Conservation (phyloP, 2,329 filamentous ascomycete species). For the Fusarium haematococcum region DNA sequence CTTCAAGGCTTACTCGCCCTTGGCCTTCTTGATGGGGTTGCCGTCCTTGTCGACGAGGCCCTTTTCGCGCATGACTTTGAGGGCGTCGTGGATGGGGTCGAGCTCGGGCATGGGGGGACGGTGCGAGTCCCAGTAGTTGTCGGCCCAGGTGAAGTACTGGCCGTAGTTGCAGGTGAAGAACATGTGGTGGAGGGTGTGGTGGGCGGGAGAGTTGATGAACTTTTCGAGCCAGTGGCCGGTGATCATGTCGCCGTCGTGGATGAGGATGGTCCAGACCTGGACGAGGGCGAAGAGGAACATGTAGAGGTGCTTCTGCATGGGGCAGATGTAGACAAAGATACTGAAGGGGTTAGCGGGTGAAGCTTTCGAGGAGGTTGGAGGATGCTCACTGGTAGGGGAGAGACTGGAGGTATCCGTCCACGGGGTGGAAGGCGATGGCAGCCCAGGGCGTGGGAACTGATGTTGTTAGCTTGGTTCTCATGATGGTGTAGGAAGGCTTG, state of each 20-base stretch:
- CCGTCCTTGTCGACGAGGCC: slow-evolving; percentile 58
- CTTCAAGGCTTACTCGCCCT: slow-evolving; percentile 40
- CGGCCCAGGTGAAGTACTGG: slow-evolving; percentile 62
- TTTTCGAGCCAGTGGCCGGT: slow-evolving; percentile 59
- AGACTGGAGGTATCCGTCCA: slow-evolving; percentile 60
- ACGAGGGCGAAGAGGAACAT: slow-evolving; percentile 57
- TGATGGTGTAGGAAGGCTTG: neutral
- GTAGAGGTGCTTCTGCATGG: slow-evolving; percentile 60
- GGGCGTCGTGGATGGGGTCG: slow-evolving; percentile 58
- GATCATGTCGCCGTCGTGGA: slow-evolving; percentile 63
- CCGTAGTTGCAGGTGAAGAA: slow-evolving; percentile 64
- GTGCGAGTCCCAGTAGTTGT: slow-evolving; percentile 59
- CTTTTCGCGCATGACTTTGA: slow-evolving; percentile 58
- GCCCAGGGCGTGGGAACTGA: slow-evolving; percentile 60
- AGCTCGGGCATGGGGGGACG: slow-evolving; percentile 56
- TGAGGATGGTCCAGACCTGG: slow-evolving; percentile 62
- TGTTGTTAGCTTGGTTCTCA: slow-evolving; percentile 4
- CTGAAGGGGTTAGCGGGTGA: slow-evolving; percentile 40
- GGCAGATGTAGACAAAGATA: slow-evolving; percentile 58
- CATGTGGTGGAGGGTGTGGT: slow-evolving; percentile 62
- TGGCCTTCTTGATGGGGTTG: slow-evolving; percentile 51
- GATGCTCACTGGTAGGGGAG: slow-evolving; percentile 58
- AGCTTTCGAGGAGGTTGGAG: too few relatives aligned
- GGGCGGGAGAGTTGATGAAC: slow-evolving; percentile 61
- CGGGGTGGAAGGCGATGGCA: slow-evolving; percentile 60